These are phyloP conservation scores for Hysterium pulicare DNA, from an alignment of 2,329 filamentous ascomycete genomes.

Conservation along the genomic window DNA sequence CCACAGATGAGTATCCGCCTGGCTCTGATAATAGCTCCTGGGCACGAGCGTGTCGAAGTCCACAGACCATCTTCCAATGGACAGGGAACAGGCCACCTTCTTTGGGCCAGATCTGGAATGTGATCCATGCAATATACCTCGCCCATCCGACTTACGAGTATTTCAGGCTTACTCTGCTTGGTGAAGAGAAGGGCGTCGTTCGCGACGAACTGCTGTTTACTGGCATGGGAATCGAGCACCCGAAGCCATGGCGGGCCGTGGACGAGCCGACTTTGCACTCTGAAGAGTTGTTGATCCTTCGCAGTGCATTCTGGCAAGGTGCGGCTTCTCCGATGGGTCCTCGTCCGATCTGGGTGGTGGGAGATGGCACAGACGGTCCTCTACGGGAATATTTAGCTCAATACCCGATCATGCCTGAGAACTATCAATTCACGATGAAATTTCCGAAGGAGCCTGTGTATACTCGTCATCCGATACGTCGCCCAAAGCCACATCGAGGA, in stretches of 20 bases:
- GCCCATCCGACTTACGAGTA: no score
- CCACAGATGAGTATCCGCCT: not conserved
- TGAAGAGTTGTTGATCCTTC: no score
- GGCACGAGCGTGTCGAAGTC: not conserved
- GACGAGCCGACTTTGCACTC: no score
- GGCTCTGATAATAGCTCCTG: not conserved
- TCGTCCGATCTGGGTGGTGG: constrained; percentile 39
- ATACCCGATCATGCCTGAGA: constrained; percentile 43
- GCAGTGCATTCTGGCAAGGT: constrained; percentile 48
- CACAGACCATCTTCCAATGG: not conserved
- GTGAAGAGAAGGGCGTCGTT: no score
- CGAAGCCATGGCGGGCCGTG: no score
- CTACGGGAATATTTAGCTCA: constrained; percentile 40
- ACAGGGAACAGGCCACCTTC: not conserved
- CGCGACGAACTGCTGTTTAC: no score
- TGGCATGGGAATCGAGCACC: no score
- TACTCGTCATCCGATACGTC: constrained; percentile 67
- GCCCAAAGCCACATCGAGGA: constrained; percentile 67
- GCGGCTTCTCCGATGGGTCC: constrained; percentile 42
- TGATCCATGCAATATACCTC: no score
- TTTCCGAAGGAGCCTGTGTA: constrained; percentile 51
- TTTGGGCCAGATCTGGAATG: no score
- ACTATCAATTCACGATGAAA: constrained; percentile 47
- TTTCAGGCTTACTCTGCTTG: no score
- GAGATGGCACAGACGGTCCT: constrained; percentile 32